Evolutionary conservation across 140 eudicot species (phyloP), one percentile per base, ranked within the genome.

Genomic region (Anethum foeniculum): DNA sequence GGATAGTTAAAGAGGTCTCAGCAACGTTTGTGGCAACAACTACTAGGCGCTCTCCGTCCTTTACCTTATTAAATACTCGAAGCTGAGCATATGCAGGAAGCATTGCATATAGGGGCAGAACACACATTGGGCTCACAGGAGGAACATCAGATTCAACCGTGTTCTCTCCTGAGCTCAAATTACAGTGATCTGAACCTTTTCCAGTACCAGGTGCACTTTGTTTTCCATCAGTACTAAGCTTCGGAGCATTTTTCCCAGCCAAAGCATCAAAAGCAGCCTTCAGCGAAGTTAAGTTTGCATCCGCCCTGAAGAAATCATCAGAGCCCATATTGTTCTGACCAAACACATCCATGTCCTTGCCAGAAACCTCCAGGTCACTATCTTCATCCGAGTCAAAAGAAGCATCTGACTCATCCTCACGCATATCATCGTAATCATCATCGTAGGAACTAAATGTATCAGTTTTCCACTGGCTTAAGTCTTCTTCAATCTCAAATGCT

Each of bases 11-110:
- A 79, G 99, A 95, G 30, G 99, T 92, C 82, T 92, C 97, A 9
- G 97, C 99, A 82, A 95, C 99, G 79, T 95, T 95, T 56, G 99
- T 95, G 38, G 99, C 97, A 82, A 95, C 90, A 43, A 95, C 96
- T n/a, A 92, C 91, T 51, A 95, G 88, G 25, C 97, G 91, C 78
- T 90, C 97, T 39, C 92, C 92, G 79, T 92, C 96, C 91, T 84
- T 88, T 23, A 85, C 85, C 27, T 87, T 85, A 79, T 89, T 89
- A 89, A 92, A 95, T 79, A 95, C 97, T 89, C 91, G 93, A 83
- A 90, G 93, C 80, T 92, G 97, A 48, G 92, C 91, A n/a, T 93
- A 88, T 81, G 90, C 99, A 11, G 97, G 99, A 89, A 95, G 97
- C 99, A 92, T 92, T 38, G 97, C 97, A 85, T 95, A 95, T 30